Evolutionary conservation across 805 yeast genomes (phyloP).

Genomic region (Blastobotrys attinorum): DNA sequence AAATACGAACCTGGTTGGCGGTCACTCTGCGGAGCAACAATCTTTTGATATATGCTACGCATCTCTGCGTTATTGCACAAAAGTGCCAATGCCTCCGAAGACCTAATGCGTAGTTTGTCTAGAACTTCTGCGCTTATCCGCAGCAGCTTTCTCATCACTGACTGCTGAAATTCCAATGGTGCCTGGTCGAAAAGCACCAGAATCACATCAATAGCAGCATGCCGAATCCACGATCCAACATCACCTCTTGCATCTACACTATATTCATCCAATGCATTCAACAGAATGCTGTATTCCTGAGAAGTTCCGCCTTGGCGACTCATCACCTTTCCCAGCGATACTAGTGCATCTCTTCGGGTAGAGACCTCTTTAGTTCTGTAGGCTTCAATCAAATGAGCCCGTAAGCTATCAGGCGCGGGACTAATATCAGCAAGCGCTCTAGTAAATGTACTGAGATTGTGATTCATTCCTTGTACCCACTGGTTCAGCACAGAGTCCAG

Average conservation of each 20-base stretch:
- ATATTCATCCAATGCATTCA: slow-evolving; percentile 60
- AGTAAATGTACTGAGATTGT: neutral
- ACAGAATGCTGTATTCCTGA: slow-evolving; percentile 10
- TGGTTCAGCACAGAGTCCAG: neutral
- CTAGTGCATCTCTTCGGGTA: neutral
- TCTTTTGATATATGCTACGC: no score
- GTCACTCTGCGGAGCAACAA: slow-evolving; percentile 4
- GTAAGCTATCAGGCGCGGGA: neutral
- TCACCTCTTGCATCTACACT: slow-evolving; percentile 79
- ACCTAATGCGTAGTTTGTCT: slow-evolving; percentile 40
- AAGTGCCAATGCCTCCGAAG: slow-evolving; percentile 34
- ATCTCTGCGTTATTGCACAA: no score
- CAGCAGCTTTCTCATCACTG: slow-evolving; percentile 27
- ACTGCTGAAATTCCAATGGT: slow-evolving; percentile 6
- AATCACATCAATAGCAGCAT: slow-evolving; percentile 36
- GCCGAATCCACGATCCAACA: slow-evolving; percentile 74
- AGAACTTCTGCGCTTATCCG: slow-evolving; percentile 59
- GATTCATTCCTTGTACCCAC: neutral
- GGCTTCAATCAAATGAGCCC: neutral
- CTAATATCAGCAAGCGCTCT: neutral
- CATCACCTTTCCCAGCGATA: neutral
- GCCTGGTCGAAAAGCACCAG: slow-evolving; percentile 21
- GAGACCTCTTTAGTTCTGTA: neutral
- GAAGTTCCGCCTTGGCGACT: neutral
- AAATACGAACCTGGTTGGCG: slow-evolving; percentile 1